Percentiles rank a stretch among this genome's conserved stretches.
phyloP scores from a whole-genome alignment of 768 basidiomycete genomes.

The Holtermanniella nyarrowii region DNA sequence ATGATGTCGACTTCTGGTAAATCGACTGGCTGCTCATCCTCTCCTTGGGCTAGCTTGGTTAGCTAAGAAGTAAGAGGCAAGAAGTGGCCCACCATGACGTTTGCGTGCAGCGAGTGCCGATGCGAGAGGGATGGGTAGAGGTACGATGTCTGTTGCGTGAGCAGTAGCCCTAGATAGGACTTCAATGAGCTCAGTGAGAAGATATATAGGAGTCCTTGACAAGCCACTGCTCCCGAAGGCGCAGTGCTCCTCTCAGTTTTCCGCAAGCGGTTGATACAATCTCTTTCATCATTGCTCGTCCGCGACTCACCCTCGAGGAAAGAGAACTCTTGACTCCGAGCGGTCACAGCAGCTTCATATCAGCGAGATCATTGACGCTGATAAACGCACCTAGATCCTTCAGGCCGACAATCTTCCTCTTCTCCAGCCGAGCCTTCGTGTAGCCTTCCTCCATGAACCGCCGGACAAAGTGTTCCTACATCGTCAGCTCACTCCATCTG shows the following conservation, averaged over 20 bases:
- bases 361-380: background rate
- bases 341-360: constrained; percentile 23
- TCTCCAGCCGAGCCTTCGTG: constrained; percentile 59
- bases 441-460: constrained; percentile 63
- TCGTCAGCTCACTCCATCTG: background rate
- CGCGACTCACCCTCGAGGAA: constrained; percentile 30
- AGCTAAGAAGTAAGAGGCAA: no score
- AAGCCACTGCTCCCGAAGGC: background rate
- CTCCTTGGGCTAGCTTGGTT: background rate
- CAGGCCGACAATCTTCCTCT: constrained; percentile 63
- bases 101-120: constrained; percentile 8
- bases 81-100: constrained; percentile 3
- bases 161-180: background rate
- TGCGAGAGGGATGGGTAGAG: constrained; percentile 30
- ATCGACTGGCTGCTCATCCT: background rate
- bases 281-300: constrained; percentile 1
- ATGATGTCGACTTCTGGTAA: background rate
- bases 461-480: constrained; percentile 72
- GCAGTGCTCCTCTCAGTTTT: constrained; percentile 6
- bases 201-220: constrained; percentile 31
- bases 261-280: constrained; percentile 18
- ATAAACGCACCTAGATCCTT: constrained; percentile 60
- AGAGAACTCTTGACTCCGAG: constrained; percentile 33
- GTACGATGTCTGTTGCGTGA: constrained; percentile 29
- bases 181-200: constrained; percentile 35